A percentile compares a stretch with the other conserved stretches of the same genome.
Evolutionary conservation across 768 basidiomycete genomes (phyloP).

Genomic region (Scleroderma citrinum): DNA sequence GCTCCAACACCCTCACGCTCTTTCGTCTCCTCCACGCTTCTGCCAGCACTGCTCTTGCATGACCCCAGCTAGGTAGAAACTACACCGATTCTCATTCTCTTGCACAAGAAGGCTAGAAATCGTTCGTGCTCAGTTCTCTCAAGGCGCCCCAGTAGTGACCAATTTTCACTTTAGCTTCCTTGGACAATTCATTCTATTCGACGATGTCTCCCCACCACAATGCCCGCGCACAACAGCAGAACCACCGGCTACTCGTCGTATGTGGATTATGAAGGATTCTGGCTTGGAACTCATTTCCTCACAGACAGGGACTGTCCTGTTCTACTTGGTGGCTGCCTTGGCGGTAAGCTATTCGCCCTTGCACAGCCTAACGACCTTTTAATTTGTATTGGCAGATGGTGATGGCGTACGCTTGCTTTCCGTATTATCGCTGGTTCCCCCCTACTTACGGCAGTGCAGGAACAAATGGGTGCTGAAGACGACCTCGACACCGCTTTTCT

Average conservation of each 20-base stretch:
- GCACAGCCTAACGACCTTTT: neutral
- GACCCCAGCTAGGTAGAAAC: neutral
- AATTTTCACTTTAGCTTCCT: neutral
- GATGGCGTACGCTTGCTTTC: slow-evolving; percentile 58
- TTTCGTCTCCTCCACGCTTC: neutral
- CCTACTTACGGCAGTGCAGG: slow-evolving; percentile 31
- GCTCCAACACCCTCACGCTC: neutral
- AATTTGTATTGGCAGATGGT: slow-evolving; percentile 58
- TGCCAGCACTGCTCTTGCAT: too few relatives aligned
- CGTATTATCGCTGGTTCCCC: neutral
- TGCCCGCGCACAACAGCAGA: slow-evolving; percentile 26
- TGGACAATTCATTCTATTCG: neutral
- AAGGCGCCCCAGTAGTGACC: neutral
- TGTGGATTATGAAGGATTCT: slow-evolving; percentile 7
- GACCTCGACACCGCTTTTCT: slow-evolving; percentile 76
- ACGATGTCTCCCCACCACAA: slow-evolving; percentile 24
- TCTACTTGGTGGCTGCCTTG: slow-evolving; percentile 86
- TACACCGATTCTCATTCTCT: neutral
- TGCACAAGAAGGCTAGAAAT: neutral
- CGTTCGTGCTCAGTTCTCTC: neutral
- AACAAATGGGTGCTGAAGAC: slow-evolving; percentile 89
- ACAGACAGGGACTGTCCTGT: slow-evolving; percentile 70
- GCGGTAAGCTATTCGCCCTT: slow-evolving; percentile 48
- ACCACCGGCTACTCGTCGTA: slow-evolving; percentile 27
- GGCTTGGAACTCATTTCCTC: slow-evolving; percentile 4